These are phyloP conservation scores for Beauveria rudraprayagi DNA, from an alignment of 2,329 filamentous ascomycete genomes.

Conservation along the genomic window DNA sequence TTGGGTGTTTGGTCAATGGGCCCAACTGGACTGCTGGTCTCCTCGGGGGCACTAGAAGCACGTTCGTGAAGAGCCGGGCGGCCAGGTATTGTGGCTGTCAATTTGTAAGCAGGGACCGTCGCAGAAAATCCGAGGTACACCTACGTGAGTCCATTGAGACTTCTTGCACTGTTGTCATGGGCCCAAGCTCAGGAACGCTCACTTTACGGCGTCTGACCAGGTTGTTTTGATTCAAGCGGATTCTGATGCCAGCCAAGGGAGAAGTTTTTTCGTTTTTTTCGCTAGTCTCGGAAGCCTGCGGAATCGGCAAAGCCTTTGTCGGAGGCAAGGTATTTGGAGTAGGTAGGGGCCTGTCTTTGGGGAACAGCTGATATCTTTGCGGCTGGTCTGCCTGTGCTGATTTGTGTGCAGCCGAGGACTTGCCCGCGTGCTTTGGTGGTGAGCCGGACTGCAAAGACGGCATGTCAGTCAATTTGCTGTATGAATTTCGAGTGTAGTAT, in stretches of 20 bases:
- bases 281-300: not conserved
- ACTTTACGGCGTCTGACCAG: slow-evolving; percentile 52
- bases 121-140: slow-evolving; percentile 21
- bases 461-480: slow-evolving; percentile 13
- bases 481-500: slow-evolving; percentile 4
- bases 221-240: slow-evolving; percentile 50
- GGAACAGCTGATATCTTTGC: slow-evolving; percentile 55
- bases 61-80: slow-evolving; percentile 56
- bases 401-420: slow-evolving; percentile 44
- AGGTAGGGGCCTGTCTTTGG: slow-evolving; percentile 41
- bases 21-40: slow-evolving; percentile 13
- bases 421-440: slow-evolving; percentile 28
- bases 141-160: slow-evolving; percentile 62
- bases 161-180: slow-evolving; percentile 63
- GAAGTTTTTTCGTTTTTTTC: slow-evolving; percentile 38
- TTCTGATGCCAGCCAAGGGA: slow-evolving; percentile 30
- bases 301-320: slow-evolving; percentile 25
- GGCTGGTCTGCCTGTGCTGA: slow-evolving; percentile 46
- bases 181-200: slow-evolving; percentile 56
- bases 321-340: slow-evolving; percentile 22
- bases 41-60: slow-evolving; percentile 53
- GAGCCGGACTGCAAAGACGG: slow-evolving; percentile 12
- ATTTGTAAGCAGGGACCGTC: slow-evolving; percentile 15
- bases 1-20: not conserved
- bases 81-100: slow-evolving; percentile 57